Conservation (phyloP, 257 asterid species). For the Solanum clarkiae region DNA sequence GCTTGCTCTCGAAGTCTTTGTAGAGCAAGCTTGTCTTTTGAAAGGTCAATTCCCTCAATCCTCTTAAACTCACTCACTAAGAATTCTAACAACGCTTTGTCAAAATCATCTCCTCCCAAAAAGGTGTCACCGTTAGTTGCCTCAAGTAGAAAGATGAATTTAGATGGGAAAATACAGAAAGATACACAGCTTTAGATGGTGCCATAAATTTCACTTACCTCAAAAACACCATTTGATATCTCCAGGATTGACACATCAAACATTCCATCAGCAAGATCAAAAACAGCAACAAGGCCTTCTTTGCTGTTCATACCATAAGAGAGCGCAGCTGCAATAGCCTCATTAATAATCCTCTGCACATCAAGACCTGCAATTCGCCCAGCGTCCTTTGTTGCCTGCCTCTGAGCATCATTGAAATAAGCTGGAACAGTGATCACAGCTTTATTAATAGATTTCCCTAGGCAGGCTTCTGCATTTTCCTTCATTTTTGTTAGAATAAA, state of each 20-base stretch:
- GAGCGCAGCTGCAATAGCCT: conserved; percentile 85
- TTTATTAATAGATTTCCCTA: conserved; percentile 29
- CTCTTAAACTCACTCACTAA: conserved; percentile 51
- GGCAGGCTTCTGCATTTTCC: conserved; percentile 49
- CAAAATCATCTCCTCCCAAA: conserved; percentile 85
- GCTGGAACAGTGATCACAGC: conserved; percentile 79
- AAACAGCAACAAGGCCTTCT: conserved; percentile 74
- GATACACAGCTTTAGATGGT: not conserved
- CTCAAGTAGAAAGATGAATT: conserved; percentile 2
- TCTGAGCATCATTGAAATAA: conserved; percentile 76
- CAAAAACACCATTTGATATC: conserved; percentile 77
- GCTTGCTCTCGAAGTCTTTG: conserved; percentile 78
- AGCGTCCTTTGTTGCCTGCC: conserved; percentile 85
- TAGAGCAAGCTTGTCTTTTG: conserved; percentile 62
- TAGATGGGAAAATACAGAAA: not conserved
- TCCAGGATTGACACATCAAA: conserved; percentile 73
- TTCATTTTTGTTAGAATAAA: conserved; percentile 40
- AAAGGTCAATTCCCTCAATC: conserved; percentile 51
- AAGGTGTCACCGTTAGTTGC: conserved; percentile 93
- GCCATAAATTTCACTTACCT: conserved; percentile 21
- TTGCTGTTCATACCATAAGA: conserved; percentile 73
- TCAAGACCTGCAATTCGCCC: conserved; percentile 79
- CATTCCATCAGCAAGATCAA: conserved; percentile 81
- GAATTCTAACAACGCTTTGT: conserved; percentile 46
- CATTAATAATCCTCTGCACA: conserved; percentile 69